These are phyloP conservation scores for Monilinia fructigena DNA, from an alignment of 2,329 filamentous ascomycete genomes.

Conservation along the genomic window DNA sequence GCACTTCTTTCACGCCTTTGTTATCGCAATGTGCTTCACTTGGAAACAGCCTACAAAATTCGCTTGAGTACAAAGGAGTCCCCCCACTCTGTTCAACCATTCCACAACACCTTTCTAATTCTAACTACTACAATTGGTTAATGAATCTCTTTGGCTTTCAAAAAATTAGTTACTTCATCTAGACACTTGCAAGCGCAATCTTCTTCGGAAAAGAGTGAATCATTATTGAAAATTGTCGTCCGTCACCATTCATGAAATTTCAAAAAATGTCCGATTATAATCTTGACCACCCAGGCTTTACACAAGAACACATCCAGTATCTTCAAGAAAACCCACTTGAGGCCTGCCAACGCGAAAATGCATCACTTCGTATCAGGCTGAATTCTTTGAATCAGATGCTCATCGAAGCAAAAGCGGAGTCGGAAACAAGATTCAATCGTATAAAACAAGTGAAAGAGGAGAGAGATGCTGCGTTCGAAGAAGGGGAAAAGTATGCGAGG, in stretches of 20 bases:
- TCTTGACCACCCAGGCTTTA: slow-evolving; percentile 3
- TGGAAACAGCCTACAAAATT: slow-evolving; percentile 15
- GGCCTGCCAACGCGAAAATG: slow-evolving; percentile 19
- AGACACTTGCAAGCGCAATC: background rate
- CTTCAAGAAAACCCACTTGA: slow-evolving; percentile 12
- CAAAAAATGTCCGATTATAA: slow-evolving; percentile 18
- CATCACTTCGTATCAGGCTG: background rate
- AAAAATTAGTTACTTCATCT: background rate
- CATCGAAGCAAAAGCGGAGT: background rate
- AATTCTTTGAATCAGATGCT: slow-evolving; percentile 11
- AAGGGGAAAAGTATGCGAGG: background rate
- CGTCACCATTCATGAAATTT: background rate
- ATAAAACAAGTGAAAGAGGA: slow-evolving; percentile 7
- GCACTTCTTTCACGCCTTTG: background rate
- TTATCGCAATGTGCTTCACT: background rate
- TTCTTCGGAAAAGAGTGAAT: background rate
- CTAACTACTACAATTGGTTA: background rate
- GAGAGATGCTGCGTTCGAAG: background rate
- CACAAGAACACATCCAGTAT: background rate
- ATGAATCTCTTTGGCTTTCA: background rate
- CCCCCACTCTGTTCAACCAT: background rate
- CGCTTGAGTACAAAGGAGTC: slow-evolving; percentile 10
- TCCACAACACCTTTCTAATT: background rate
- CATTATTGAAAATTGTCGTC: background rate
- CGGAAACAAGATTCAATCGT: background rate